Base-by-base conservation (phyloP, 2,329 filamentous ascomycete species). In the Hortaea werneckii region DNA sequence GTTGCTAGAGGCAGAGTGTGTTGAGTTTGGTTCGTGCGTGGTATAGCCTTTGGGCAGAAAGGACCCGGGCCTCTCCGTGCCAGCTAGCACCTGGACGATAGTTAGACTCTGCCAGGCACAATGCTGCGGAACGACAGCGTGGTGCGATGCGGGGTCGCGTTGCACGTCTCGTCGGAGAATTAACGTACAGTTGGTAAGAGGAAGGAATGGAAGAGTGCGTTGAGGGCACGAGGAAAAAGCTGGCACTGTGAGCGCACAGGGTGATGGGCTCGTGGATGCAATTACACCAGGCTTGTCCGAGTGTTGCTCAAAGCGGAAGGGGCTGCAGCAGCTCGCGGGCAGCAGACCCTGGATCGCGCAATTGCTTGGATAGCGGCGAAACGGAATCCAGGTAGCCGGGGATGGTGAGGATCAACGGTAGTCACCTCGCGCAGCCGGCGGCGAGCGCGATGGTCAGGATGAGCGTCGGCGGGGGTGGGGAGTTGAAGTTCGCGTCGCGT, bases 121-220 rank as follows among this genome's bases (percentile, higher is more conserved):
- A 12, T 43, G 42, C 32, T 35, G 32, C 35, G 37, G 20, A 34
- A 37, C 37, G 20, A 13, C 20, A 35, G 43, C 43, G 46, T 48
- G 42, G 42, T 46, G 45, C 29, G 44, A 39, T 46, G 50, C 51
- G 46, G 50, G 46, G 47, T 48, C 20, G 41, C 43, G 50, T 50
- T 48, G 42, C 42, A 50, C 43, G 43, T 50, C 41, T 41, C 43
- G 41, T 50, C 50, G 55, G 53, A 56, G 52, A 51, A 57, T 55
- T 49, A 49, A 55, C 49, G 47, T 40, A 42, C 39, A 26, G 43
- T 38, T 48, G 51, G 40, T 29, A 41, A 30, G 10, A 29, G 40
- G 28, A 13, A 41, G 10, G 40, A 41, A 29, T 37, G 44, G 34
- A 43, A 40, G 46, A 35, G 32, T 46, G 46, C 44, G 46, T 43